Evolutionary conservation across 257 asterid genomes (phyloP).

Genomic region (Solanum peruvianum): DNA sequence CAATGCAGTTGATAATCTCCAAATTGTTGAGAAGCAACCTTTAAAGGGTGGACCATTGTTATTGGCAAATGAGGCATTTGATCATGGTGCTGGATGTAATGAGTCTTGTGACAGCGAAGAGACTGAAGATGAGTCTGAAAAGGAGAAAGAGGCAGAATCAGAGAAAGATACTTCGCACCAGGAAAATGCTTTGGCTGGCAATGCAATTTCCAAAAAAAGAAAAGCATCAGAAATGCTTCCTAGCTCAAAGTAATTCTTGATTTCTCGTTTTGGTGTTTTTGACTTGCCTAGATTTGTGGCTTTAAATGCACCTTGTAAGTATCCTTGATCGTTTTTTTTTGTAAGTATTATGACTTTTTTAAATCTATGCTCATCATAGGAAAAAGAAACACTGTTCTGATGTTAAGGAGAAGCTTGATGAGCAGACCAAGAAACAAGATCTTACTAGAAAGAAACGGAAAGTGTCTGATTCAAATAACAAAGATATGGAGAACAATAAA

Average conservation of each 20-base stretch:
- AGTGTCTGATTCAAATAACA: constrained; percentile 19
- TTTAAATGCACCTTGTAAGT: not conserved
- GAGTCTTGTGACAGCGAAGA: constrained; percentile 35
- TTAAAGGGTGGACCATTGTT: constrained; percentile 33
- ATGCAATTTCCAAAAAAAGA: constrained; percentile 37
- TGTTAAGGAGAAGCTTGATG: constrained; percentile 23
- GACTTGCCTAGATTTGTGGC: not conserved
- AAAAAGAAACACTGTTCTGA: constrained; percentile 46
- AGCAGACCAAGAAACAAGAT: constrained; percentile 17
- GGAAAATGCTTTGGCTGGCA: constrained; percentile 18
- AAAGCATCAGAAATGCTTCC: constrained; percentile 46
- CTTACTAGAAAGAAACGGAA: constrained; percentile 14
- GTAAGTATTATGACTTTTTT: not conserved
- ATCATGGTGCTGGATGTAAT: constrained; percentile 22
- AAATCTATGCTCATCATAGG: constrained; percentile 23
- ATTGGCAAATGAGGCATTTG: constrained; percentile 70
- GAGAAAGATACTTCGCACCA: constrained; percentile 10
- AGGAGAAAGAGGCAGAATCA: constrained; percentile 6
- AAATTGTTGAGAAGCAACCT: constrained; percentile 33
- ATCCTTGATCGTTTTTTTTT: not conserved
- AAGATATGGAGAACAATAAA: constrained; percentile 10
- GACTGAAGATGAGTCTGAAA: constrained; percentile 20
- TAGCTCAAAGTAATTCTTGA: constrained; percentile 39
- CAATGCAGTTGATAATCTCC: constrained; percentile 22
- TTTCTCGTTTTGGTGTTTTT: not conserved